Evolutionary conservation across 441 rosid genomes (phyloP).

Genomic region (Erodium texanum): DNA sequence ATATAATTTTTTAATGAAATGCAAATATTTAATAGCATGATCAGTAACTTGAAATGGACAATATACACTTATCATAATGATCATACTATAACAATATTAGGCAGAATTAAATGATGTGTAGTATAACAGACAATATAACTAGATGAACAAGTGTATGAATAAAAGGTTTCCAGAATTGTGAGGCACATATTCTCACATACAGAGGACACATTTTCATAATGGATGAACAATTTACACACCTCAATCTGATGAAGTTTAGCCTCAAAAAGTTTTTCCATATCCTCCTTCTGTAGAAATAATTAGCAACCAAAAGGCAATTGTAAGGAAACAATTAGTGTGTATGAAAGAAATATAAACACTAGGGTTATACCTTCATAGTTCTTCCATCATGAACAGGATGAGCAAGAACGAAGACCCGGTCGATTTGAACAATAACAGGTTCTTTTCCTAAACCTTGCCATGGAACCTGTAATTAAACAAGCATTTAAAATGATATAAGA

Average conservation of each 20-base stretch:
- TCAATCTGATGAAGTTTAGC: conserved; percentile 92
- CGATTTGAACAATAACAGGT: conserved; percentile 88
- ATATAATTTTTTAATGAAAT: no score
- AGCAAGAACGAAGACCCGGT: conserved; percentile 89
- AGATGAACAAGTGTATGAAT: background rate
- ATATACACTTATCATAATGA: background rate
- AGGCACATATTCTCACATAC: background rate
- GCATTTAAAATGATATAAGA: no score
- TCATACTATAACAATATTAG: background rate
- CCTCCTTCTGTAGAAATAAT: conserved; percentile 50
- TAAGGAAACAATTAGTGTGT: background rate
- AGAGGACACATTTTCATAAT: background rate
- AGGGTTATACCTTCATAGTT: conserved; percentile 44
- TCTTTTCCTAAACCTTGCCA: conserved; percentile 98
- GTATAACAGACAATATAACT: background rate
- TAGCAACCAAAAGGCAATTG: conserved; percentile 12
- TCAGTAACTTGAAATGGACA: no score
- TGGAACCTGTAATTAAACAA: conserved; percentile 54
- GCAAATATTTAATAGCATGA: no score
- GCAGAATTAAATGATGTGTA: background rate
- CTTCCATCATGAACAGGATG: conserved; percentile 61
- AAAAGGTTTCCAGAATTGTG: background rate
- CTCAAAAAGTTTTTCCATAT: conserved; percentile 69
- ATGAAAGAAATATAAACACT: background rate
- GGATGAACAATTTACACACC: conserved; percentile 32